Evolutionary conservation across 2,329 filamentous ascomycete species (phyloP).

Genomic region (Fusarium kyushuense): DNA sequence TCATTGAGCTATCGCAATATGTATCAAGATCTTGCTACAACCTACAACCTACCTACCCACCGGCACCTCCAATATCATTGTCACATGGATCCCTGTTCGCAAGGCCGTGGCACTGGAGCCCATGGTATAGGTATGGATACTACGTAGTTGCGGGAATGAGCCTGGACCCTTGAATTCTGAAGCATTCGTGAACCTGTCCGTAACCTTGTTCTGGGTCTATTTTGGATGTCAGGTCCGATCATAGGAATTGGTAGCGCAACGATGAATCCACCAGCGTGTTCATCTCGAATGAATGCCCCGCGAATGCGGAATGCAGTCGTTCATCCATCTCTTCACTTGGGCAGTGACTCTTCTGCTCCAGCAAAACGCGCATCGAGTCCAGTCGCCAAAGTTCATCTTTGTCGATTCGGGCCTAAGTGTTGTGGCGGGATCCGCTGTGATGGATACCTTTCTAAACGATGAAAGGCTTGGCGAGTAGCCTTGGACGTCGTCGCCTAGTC

Average conservation of each 20-base stretch:
- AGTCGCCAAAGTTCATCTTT: slow-evolving; percentile 25
- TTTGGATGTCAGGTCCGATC: slow-evolving; percentile 8
- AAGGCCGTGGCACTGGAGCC: background rate
- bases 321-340: background rate
- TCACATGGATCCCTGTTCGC: background rate
- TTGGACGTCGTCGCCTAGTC: slow-evolving; percentile 16
- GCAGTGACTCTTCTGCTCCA: slow-evolving; percentile 24
- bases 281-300: slow-evolving; percentile 2
- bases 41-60: background rate
- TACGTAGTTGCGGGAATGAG: slow-evolving; percentile 16
- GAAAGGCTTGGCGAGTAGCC: slow-evolving; percentile 31
- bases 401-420: slow-evolving; percentile 40
- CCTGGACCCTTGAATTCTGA: slow-evolving; percentile 38
- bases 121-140: slow-evolving; percentile 1
- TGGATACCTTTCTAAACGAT: slow-evolving; percentile 32
- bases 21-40: background rate
- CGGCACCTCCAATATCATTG: slow-evolving; percentile 7
- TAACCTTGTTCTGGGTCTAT: slow-evolving; percentile 20
- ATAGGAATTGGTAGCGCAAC: slow-evolving; percentile 23
- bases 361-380: slow-evolving; percentile 33
- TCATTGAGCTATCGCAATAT: background rate
- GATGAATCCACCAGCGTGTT: slow-evolving; percentile 4
- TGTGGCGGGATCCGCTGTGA: slow-evolving; percentile 39
- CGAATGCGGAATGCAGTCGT: slow-evolving; percentile 5
- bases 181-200: slow-evolving; percentile 20